These are phyloP conservation scores for Lactifluus rugatus DNA, from an alignment of 768 basidiomycete genomes.

Conservation along the genomic window DNA sequence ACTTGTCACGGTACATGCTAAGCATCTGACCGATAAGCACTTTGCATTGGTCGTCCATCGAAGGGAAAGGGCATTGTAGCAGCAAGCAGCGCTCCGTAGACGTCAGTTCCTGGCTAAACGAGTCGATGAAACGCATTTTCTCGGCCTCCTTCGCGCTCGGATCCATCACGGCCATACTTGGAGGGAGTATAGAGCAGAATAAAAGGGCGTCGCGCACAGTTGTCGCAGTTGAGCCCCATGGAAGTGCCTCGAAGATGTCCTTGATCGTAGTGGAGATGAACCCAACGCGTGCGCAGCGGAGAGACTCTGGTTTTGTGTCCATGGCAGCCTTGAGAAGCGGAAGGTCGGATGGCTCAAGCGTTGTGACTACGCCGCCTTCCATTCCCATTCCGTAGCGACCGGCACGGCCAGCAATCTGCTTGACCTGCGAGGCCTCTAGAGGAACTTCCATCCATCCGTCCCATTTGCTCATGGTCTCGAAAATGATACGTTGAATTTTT, in stretches of 20 bases:
- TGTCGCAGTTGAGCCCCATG: slow-evolving; percentile 30
- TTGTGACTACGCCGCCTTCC: slow-evolving; percentile 62
- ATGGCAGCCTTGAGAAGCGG: slow-evolving; percentile 49
- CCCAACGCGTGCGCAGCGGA: slow-evolving; percentile 44
- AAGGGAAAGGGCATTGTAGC: slow-evolving; percentile 45
- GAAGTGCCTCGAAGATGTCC: slow-evolving; percentile 33
- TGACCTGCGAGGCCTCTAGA: slow-evolving; percentile 68
- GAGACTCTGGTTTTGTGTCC: slow-evolving; percentile 36
- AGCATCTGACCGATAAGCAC: slow-evolving; percentile 34
- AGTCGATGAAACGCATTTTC: slow-evolving; percentile 38
- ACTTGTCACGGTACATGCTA: slow-evolving; percentile 30
- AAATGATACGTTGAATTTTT: slow-evolving; percentile 84
- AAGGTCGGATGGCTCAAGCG: slow-evolving; percentile 55
- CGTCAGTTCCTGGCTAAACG: slow-evolving; percentile 29
- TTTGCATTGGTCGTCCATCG: slow-evolving; percentile 34
- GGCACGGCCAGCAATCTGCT: slow-evolving; percentile 92
- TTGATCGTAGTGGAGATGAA: slow-evolving; percentile 23
- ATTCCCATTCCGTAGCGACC: slow-evolving; percentile 69
- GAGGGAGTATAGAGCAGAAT: slow-evolving; percentile 39
- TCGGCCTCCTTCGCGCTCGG: slow-evolving; percentile 21
- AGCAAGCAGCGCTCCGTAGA: slow-evolving; percentile 37
- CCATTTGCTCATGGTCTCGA: slow-evolving; percentile 54
- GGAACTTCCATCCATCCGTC: slow-evolving; percentile 36
- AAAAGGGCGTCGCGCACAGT: slow-evolving; percentile 41
- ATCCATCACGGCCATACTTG: slow-evolving; percentile 33